Percentiles rank a stretch among this genome's conserved stretches.
phyloP scores from a whole-genome alignment of 2,329 filamentous ascomycete genomes.

The Aaosphaeria pasadenensis region DNA sequence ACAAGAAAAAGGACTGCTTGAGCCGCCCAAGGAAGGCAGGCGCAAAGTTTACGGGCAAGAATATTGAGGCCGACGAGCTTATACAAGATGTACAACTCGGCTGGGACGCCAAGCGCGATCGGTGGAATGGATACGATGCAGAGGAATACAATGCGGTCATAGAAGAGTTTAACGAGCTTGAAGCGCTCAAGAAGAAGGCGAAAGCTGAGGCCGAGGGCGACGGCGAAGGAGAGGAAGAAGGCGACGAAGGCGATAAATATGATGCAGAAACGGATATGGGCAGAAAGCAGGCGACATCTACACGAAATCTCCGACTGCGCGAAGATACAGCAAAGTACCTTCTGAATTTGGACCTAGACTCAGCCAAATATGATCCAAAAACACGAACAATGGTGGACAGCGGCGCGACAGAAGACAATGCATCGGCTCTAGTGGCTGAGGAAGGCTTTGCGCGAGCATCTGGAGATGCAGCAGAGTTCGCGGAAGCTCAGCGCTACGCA shows the following conservation, averaged over 20 bases:
- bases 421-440: conserved; percentile 81
- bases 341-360: conserved; percentile 90
- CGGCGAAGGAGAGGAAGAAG: conserved; percentile 45
- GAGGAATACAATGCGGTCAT: conserved; percentile 84
- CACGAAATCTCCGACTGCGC: conserved; percentile 83
- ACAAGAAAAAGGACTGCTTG: conserved; percentile 92
- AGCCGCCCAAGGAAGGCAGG: conserved; percentile 84
- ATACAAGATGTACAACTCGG: conserved; percentile 82
- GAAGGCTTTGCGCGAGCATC: conserved; percentile 87
- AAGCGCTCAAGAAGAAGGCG: conserved; percentile 62
- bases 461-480: conserved; percentile 90
- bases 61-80: conserved; percentile 90
- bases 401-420: conserved; percentile 75
- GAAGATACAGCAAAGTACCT: conserved; percentile 98
- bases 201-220: conserved; percentile 38
- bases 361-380: conserved; percentile 96
- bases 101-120: conserved; percentile 96
- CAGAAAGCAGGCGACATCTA: conserved; percentile 84
- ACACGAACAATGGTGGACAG: conserved; percentile 86
- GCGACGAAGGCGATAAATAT: conserved; percentile 63
- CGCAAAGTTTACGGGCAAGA: conserved; percentile 85
- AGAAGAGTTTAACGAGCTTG: conserved; percentile 83
- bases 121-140: conserved; percentile 97
- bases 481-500: conserved; percentile 81
- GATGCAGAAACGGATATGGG: conserved; percentile 97